phyloP scores from a whole-genome alignment of 139 green algal genomes.

The Pleodorina starrii region DNA sequence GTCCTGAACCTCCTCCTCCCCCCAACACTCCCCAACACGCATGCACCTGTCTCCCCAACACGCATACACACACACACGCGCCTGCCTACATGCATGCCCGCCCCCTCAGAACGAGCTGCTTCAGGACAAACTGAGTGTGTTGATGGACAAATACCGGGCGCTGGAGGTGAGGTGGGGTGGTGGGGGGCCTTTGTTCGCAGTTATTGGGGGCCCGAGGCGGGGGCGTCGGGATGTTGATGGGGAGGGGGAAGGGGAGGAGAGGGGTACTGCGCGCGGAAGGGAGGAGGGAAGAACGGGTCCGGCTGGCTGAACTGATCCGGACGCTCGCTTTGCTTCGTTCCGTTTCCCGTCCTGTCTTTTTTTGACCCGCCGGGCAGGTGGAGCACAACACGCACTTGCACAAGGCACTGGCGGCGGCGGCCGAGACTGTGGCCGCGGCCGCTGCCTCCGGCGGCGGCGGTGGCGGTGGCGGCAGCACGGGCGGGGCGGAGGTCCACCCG shows the following conservation, averaged over 20 bases:
- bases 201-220: no score
- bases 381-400: constrained; percentile 44
- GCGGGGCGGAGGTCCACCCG: neutral
- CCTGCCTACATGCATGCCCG: neutral
- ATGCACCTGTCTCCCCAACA: neutral
- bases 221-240: no score
- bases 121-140: constrained; percentile 59
- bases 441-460: neutral
- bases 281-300: no score
- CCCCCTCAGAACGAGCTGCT: constrained; percentile 56
- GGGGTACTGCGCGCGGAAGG: no score
- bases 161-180: constrained; percentile 46
- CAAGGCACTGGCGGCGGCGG: constrained; percentile 20
- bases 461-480: neutral
- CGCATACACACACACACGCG: neutral
- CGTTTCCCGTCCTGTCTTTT: no score
- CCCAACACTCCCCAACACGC: no score
- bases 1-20: no score
- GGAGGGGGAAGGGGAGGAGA: no score
- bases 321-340: no score
- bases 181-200: no score
- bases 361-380: constrained; percentile 19
- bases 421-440: neutral
- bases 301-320: no score
- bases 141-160: constrained; percentile 47